Conservation (phyloP, 352 stramenopile species). For the Pythium coloratum region DNA sequence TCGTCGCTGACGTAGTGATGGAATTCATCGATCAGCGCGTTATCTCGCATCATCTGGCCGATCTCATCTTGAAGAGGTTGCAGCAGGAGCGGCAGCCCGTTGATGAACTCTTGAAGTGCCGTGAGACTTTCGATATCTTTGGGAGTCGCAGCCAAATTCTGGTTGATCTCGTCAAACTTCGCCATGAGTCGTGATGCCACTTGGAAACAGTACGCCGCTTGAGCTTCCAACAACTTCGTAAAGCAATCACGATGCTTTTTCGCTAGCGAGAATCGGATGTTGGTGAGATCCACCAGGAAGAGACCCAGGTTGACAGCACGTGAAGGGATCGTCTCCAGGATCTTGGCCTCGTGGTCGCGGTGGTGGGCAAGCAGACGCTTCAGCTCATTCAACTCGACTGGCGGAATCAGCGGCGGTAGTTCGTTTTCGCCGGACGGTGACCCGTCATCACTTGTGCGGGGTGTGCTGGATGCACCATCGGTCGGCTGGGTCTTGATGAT, state of each 20-base stretch:
- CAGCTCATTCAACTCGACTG: constrained; percentile 77
- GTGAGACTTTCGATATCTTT: constrained; percentile 93
- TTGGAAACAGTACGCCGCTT: constrained; percentile 66
- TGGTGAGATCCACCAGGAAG: constrained; percentile 79
- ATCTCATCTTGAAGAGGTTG: constrained; percentile 84
- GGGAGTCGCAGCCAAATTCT: constrained; percentile 71
- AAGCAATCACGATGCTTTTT: constrained; percentile 85
- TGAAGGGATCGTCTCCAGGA: constrained; percentile 70
- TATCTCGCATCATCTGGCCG: constrained; percentile 74
- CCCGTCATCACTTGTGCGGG: constrained; percentile 29
- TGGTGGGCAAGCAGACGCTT: constrained; percentile 63
- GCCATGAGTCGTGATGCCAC: constrained; percentile 65
- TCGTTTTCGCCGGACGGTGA: constrained; percentile 42
- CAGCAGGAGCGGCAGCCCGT: constrained; percentile 61
- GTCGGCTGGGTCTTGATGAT: constrained; percentile 54
- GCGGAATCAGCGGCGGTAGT: constrained; percentile 46
- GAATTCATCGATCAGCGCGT: constrained; percentile 82
- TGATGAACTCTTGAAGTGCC: constrained; percentile 87
- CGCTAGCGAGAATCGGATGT: constrained; percentile 66
- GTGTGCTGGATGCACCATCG: constrained; percentile 19
- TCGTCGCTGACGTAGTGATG: constrained; percentile 82
- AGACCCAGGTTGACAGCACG: constrained; percentile 71
- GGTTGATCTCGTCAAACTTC: constrained; percentile 88
- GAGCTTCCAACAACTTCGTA: constrained; percentile 65
- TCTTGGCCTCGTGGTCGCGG: constrained; percentile 58